Percentiles rank a stretch among this genome's conserved stretches.
Conservation (phyloP, 2,329 filamentous ascomycete species). For the Aspergillus oerlinghausenensis region DNA sequence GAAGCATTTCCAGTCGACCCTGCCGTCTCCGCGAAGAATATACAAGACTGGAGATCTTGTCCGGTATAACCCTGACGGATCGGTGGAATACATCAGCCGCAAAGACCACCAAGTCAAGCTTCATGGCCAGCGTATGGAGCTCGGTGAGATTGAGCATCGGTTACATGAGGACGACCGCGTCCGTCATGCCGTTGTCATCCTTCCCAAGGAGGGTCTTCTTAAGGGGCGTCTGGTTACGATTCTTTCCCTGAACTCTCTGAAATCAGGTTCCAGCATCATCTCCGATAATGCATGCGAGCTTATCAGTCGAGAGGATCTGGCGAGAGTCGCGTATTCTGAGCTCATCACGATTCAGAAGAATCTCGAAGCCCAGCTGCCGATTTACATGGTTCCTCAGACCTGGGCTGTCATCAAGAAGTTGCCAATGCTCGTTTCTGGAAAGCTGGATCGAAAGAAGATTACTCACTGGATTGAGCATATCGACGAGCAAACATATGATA, state of each 20-base stretch:
- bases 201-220: constrained; percentile 41
- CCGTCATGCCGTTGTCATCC: constrained; percentile 39
- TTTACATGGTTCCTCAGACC: constrained; percentile 43
- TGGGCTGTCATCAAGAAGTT: constrained; percentile 39
- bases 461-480: constrained; percentile 43
- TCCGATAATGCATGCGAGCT: constrained; percentile 30
- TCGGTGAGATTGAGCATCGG: constrained; percentile 46
- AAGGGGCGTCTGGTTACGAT: constrained; percentile 45
- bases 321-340: constrained; percentile 20
- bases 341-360: constrained; percentile 34
- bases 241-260: constrained; percentile 31
- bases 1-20: constrained; percentile 4
- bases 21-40: constrained; percentile 14
- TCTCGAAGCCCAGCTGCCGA: constrained; percentile 40
- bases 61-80: constrained; percentile 17
- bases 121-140: constrained; percentile 61
- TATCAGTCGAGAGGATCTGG: constrained; percentile 20
- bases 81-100: constrained; percentile 38
- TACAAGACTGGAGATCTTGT: constrained; percentile 27
- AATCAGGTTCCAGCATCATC: constrained; percentile 21
- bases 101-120: constrained; percentile 65
- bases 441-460: constrained; percentile 38
- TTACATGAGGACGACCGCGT: constrained; percentile 29
- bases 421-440: constrained; percentile 35
- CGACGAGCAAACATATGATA: constrained; percentile 36